Base-by-base conservation (phyloP, 225 moss, liverwort and hornwort species). In the Climacium dendroides region DNA sequence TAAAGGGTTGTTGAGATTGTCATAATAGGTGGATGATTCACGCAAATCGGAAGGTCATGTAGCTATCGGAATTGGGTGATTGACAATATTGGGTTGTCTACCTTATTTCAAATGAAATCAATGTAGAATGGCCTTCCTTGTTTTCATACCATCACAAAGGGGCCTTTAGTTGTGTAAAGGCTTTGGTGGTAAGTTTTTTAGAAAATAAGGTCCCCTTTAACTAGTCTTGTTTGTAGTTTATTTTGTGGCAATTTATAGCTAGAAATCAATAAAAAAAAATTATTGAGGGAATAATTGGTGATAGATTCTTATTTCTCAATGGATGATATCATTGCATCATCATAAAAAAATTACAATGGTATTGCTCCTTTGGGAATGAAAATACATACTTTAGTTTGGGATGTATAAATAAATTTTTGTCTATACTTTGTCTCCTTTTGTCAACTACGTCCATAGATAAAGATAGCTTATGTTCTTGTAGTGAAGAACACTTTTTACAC, bases 121-220 rank as follows among this genome's bases (percentile, higher is more conserved):
- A n/a, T n/a, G n/a, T n/a, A n/a, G n/a, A n/a, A n/a, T n/a, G n/a
- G n/a, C n/a, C n/a, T n/a, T n/a, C n/a, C n/a, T n/a, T n/a, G n/a
- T n/a, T n/a, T n/a, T n/a, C n/a, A n/a, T n/a, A n/a, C n/a, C n/a
- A n/a, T n/a, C n/a, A n/a, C n/a, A n/a, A 64, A 35, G 3, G 5
- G 5, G 4, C 3, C 3, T 35, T 64, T 64, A 17, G n/a, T n/a
- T 34, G 17, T 35, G 1, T 34, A 34, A 34, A 2, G 10, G 3
- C 35, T 0, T 1, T 3, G 0, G 0, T 0, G 0, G 3, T 17
- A 35, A 19, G 5, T 37, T 37, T 39, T 39, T 39, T 18, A 1
- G n/a, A 66, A 69, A 69, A 4, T 4, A 69, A 23, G 4, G 13
- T 24, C 24, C 14, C 18, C 2, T 71, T 5, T 0, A 43, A 26